Percentiles rank a stretch among this genome's conserved stretches.
Evolutionary conservation across 2,329 filamentous ascomycete genomes (phyloP).

Genomic region (Xylariales sp.): DNA sequence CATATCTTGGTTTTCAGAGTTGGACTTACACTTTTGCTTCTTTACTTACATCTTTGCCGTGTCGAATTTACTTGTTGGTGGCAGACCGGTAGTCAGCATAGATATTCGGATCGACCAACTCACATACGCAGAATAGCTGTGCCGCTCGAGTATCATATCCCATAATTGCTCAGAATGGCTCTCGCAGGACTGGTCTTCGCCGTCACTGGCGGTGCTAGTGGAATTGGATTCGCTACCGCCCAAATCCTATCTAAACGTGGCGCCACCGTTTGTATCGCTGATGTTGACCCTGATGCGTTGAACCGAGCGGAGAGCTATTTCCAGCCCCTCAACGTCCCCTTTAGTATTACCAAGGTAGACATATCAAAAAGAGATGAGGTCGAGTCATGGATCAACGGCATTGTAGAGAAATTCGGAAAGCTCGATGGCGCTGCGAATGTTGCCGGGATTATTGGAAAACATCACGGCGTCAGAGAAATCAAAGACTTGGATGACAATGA

Average conservation of each 20-base stretch:
- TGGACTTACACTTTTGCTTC: slow-evolving; percentile 17
- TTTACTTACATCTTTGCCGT: slow-evolving; percentile 15
- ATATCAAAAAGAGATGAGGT: slow-evolving; percentile 61
- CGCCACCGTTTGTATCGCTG: slow-evolving; percentile 49
- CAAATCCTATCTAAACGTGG: slow-evolving; percentile 48
- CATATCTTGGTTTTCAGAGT: slow-evolving; percentile 19
- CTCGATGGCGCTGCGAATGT: slow-evolving; percentile 67
- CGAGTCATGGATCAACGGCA: slow-evolving; percentile 61
- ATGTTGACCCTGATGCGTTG: slow-evolving; percentile 47
- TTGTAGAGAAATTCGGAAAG: slow-evolving; percentile 62
- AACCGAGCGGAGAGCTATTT: slow-evolving; percentile 47
- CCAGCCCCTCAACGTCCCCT: slow-evolving; percentile 42
- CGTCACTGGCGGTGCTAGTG: slow-evolving; percentile 57
- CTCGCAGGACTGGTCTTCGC: slow-evolving; percentile 54
- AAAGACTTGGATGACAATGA: slow-evolving; percentile 60
- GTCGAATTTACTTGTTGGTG: slow-evolving; percentile 19
- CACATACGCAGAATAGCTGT: slow-evolving; percentile 12
- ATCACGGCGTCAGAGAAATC: slow-evolving; percentile 55
- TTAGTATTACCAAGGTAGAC: slow-evolving; percentile 58
- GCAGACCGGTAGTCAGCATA: slow-evolving; percentile 8
- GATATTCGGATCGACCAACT: slow-evolving; percentile 11
- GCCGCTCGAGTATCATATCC: slow-evolving; percentile 4
- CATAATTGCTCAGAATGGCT: slow-evolving; percentile 33
- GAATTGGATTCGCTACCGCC: slow-evolving; percentile 49
- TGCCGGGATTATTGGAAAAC: slow-evolving; percentile 61